Evolutionary conservation across 345 rosid genomes (phyloP).

Genomic region (Eucalyptus marginata): DNA sequence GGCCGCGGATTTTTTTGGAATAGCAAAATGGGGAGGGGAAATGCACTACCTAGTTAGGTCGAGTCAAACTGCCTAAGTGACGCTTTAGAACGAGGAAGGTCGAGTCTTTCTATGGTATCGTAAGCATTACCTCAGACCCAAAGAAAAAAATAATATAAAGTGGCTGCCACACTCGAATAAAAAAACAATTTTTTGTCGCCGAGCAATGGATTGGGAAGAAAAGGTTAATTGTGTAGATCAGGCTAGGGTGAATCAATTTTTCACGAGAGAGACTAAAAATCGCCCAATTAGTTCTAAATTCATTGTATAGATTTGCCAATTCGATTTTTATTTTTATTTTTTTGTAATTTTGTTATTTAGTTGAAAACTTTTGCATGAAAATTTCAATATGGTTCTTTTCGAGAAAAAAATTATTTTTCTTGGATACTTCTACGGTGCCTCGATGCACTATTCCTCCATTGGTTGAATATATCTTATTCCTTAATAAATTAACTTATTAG

Average conservation of each 20-base stretch:
- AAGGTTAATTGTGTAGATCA: background rate
- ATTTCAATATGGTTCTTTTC: background rate
- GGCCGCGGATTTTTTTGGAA: background rate
- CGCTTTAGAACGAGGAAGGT: background rate
- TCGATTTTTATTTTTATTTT: background rate
- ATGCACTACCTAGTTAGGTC: background rate
- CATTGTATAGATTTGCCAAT: background rate
- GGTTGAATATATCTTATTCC: background rate
- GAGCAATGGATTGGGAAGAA: background rate
- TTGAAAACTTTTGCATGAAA: fast-evolving
- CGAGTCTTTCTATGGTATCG: background rate
- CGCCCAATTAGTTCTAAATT: fast-evolving
- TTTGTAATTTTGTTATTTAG: background rate
- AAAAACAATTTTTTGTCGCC: background rate
- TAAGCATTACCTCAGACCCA: background rate
- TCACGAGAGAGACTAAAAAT: background rate
- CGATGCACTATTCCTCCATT: too few species aligned
- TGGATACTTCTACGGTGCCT: too few species aligned
- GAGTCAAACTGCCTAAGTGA: background rate
- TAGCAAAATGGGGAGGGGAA: background rate
- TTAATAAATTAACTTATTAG: background rate
- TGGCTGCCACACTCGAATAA: background rate
- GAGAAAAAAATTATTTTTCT: too few species aligned
- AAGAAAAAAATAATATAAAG: background rate
- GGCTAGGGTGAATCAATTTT: background rate